A percentile compares a stretch with the other conserved stretches of the same genome.
These are phyloP conservation scores for Casuarina equisetifolia DNA, from an alignment of 306 rosid genomes.

Conservation along the genomic window DNA sequence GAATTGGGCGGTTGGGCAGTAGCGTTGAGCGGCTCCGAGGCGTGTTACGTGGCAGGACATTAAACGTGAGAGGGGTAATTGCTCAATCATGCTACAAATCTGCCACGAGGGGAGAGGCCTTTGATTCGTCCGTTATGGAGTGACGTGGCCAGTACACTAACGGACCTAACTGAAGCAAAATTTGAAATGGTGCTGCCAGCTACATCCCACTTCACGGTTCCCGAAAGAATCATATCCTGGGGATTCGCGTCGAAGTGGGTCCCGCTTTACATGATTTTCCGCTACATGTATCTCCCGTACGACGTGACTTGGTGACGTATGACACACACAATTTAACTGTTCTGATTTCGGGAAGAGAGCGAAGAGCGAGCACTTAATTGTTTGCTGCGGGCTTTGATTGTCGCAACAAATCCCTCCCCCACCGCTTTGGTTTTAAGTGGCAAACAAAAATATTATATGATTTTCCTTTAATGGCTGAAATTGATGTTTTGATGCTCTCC, in stretches of 20 bases:
- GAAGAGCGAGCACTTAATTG: too few relatives aligned
- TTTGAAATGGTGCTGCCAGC: conserved; percentile 26
- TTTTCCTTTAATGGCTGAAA: too few relatives aligned
- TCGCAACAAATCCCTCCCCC: too few relatives aligned
- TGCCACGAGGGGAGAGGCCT: not conserved
- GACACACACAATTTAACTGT: not conserved
- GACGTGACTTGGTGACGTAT: not conserved
- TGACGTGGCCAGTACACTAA: conserved; percentile 13
- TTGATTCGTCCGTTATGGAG: not conserved
- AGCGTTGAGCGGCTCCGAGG: not conserved
- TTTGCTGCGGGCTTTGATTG: too few relatives aligned
- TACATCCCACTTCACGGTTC: conserved; percentile 23
- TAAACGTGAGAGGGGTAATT: not conserved
- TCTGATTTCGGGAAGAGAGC: not conserved
- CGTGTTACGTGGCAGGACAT: not conserved
- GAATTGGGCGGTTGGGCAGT: not conserved
- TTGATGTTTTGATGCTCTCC: too few relatives aligned
- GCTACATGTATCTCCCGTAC: conserved; percentile 30
- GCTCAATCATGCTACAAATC: not conserved
- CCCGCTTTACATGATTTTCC: conserved; percentile 32
- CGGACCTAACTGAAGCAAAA: conserved; percentile 11
- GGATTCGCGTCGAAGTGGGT: conserved; percentile 16
- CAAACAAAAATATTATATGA: too few relatives aligned
- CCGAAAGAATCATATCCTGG: conserved; percentile 15
- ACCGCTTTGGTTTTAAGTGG: too few relatives aligned